Evolutionary conservation across 768 basidiomycete species (phyloP).

Genomic region (Mycena latifolia): DNA sequence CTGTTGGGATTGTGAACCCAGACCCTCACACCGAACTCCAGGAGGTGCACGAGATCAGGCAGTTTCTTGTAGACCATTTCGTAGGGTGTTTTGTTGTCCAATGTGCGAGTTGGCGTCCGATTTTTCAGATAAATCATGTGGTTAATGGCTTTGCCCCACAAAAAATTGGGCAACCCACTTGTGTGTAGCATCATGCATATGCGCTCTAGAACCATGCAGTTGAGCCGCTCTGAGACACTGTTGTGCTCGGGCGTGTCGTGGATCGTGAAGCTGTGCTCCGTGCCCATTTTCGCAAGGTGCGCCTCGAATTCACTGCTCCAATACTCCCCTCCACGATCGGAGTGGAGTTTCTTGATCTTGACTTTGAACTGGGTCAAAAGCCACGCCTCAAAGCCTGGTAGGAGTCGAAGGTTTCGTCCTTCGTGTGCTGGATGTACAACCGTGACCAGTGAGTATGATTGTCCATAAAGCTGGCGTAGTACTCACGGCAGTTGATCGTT

Average conservation of each 20-base stretch:
- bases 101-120: constrained; percentile 37
- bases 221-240: constrained; percentile 47
- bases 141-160: constrained; percentile 46
- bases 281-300: too few species aligned
- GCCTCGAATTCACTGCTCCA: too few species aligned
- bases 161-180: constrained; percentile 43
- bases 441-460: too few species aligned
- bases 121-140: constrained; percentile 44
- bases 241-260: too few species aligned
- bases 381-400: constrained; percentile 29
- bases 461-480: too few species aligned
- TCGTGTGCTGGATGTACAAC: constrained; percentile 25
- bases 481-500: too few species aligned
- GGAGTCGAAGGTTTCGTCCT: constrained; percentile 40
- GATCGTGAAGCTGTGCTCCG: constrained; percentile 34
- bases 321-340: constrained; percentile 47
- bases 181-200: constrained; percentile 45
- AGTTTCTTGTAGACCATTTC: constrained; percentile 5
- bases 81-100: constrained; percentile 36
- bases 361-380: constrained; percentile 40
- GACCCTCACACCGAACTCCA: too few species aligned
- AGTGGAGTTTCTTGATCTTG: constrained; percentile 42
- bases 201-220: constrained; percentile 43
- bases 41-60: too few species aligned
- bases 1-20: too few species aligned